Conservation (phyloP, 805 yeast genomes). For the Saturnispora diversa region DNA sequence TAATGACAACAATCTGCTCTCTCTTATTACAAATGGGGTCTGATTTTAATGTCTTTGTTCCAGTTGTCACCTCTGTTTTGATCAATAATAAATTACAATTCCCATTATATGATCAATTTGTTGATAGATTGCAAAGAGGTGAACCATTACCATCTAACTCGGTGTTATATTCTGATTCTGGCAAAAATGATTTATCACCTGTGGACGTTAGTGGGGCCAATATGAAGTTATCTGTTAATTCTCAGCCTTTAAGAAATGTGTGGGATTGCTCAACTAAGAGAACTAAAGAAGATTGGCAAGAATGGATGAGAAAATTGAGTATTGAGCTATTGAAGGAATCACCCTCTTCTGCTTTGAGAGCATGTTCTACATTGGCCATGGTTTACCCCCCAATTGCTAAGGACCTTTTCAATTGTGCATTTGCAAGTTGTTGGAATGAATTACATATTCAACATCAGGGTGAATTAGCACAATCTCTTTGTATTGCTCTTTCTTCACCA, state of each 20-base stretch:
- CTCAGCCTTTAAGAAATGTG: constrained; percentile 59
- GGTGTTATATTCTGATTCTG: constrained; percentile 54
- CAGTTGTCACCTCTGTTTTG: constrained; percentile 64
- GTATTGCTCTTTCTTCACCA: constrained; percentile 80
- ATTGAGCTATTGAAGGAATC: constrained; percentile 84
- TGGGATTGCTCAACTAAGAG: constrained; percentile 91
- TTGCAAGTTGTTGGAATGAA: constrained; percentile 93
- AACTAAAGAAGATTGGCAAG: constrained; percentile 95
- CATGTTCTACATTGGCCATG: constrained; percentile 84
- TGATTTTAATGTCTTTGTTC: constrained; percentile 80
- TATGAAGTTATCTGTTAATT: constrained; percentile 65
- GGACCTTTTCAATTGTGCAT: constrained; percentile 88
- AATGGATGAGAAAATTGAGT: constrained; percentile 85
- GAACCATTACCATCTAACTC: constrained; percentile 80
- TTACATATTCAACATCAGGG: constrained; percentile 83
- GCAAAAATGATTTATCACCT: constrained; percentile 35
- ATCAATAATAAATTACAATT: constrained; percentile 59
- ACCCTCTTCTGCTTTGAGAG: constrained; percentile 89
- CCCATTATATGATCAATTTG: constrained; percentile 71
- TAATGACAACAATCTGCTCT: constrained; percentile 74
- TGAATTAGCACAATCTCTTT: constrained; percentile 76
- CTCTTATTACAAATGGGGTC: constrained; percentile 72
- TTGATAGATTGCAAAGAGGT: constrained; percentile 65
- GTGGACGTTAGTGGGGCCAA: constrained; percentile 59
- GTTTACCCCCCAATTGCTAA: constrained; percentile 82